Conservation (phyloP, 148 eudicot species). For the Camellia sinensis region DNA sequence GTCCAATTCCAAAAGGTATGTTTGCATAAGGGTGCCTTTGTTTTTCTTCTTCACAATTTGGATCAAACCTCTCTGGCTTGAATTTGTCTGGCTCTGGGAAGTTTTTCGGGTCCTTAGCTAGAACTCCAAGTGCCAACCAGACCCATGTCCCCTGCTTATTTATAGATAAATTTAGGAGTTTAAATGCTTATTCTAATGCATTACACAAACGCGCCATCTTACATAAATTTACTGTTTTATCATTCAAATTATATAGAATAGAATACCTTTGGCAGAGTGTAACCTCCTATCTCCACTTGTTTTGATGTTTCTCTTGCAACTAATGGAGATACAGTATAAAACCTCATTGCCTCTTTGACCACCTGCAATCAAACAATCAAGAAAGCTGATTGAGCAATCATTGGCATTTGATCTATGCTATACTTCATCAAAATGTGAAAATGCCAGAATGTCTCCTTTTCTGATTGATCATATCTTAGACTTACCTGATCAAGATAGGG, state of each 20-base stretch:
- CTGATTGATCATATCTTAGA: background rate
- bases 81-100: constrained; percentile 85
- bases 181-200: background rate
- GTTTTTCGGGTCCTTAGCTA: constrained; percentile 80
- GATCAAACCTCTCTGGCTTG: constrained; percentile 84
- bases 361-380: constrained; percentile 42
- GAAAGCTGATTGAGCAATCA: no score
- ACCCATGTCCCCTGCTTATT: constrained; percentile 87
- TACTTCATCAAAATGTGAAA: no score
- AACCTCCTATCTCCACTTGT: constrained; percentile 78
- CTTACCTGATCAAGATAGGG: constrained; percentile 85
- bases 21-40: constrained; percentile 90
- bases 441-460: no score
- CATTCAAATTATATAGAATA: no score
- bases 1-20: constrained; percentile 93
- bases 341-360: constrained; percentile 90
- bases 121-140: constrained; percentile 89
- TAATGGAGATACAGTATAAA: constrained; percentile 77
- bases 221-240: no score
- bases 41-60: constrained; percentile 67
- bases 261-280: constrained; percentile 70
- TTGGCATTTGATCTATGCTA: no score
- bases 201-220: no score
- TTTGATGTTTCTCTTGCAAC: constrained; percentile 79
- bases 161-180: background rate